Evolutionary conservation across 139 green algal species (phyloP).

Genomic region (Chlamydomonas schloesseri): DNA sequence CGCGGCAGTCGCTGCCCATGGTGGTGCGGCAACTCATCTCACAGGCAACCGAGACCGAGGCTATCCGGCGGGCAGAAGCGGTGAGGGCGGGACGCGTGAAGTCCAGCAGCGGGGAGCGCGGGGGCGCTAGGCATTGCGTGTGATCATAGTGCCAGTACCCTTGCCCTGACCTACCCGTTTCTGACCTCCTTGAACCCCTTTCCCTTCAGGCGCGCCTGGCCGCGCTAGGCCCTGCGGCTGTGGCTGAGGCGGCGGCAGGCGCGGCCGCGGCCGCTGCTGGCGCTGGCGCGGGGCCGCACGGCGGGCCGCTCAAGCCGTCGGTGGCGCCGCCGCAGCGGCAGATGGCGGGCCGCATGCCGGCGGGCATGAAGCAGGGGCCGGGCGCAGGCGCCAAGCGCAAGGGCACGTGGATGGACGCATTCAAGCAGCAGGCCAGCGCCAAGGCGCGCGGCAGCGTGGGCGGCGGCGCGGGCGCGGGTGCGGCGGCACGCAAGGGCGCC

Average conservation of each 20-base stretch:
- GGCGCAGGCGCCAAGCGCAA: conserved; percentile 17
- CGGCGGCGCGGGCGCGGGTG: not conserved
- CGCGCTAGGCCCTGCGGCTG: too few relatives aligned
- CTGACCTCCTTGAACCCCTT: too few relatives aligned
- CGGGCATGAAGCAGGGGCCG: not conserved
- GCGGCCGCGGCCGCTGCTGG: not conserved
- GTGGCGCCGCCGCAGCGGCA: conserved; percentile 1
- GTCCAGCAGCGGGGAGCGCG: too few relatives aligned
- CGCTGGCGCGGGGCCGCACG: not conserved
- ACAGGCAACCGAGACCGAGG: conserved; percentile 75
- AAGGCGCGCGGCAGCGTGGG: conserved; percentile 19
- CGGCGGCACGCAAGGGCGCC: not conserved
- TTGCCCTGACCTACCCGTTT: too few relatives aligned
- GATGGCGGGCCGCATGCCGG: conserved; percentile 23
- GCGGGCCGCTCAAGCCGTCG: not conserved
- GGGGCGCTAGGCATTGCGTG: too few relatives aligned
- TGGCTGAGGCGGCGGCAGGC: too few relatives aligned
- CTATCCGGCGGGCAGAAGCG: conserved; percentile 73
- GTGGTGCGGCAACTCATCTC: conserved; percentile 83
- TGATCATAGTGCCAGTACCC: too few relatives aligned
- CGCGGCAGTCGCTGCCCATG: conserved; percentile 56
- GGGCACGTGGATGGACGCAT: conserved; percentile 58
- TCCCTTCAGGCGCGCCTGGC: not conserved
- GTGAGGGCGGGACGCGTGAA: too few relatives aligned
- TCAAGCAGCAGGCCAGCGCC: conserved; percentile 26